Evolutionary conservation across 495 filamentous ascomycete species (phyloP), one percentile per base, ranked within the genome.

Genomic region (Talaromyces adpressus): DNA sequence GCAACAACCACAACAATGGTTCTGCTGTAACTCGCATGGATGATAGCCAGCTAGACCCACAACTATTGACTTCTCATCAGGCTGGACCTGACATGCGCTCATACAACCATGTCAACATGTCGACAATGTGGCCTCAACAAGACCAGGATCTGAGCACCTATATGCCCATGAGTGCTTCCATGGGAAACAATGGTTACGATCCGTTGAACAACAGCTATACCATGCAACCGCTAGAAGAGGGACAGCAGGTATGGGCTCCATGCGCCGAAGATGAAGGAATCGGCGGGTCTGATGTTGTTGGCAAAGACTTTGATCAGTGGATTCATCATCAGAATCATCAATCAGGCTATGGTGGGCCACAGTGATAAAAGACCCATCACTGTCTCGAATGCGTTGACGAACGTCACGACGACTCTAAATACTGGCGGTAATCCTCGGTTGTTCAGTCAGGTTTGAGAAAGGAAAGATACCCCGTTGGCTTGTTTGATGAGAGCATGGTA

Each of bases 41-140:
- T 29, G 65, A 65, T 11, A 66, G 66, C 16, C 76, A 81, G 65
- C 65, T 84, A 39, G 81, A 84, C 53, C 81, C 82, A 29, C 74
- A 76, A 52, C 72, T 81, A 57, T 63, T 76, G 41, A 65, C 64
- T 32, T 75, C 77, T 16, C 69, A 76, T 32, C 63, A 65, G 30
- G 65, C 65, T 36, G 23, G 66, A 20, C 16, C 52, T n/a, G 64
- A 47, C n/a, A 54, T 64, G 18, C 32, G 49, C 9, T 32, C 23
- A 14, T 64, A 49, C 34, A 45, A 57, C 7, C 27, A 36, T 3
- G 29, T 39, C 12, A 52, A 34, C 18, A 20, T 52, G 9, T 27
- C 62, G 23, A 32, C 62, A 32, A 20, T 52, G 4, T 62, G 27
- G 27, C 9, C 23, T 29, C 60, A 62, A 5, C 18, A 47, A n/a